phyloP scores from a whole-genome alignment of 257 asterid genomes.

The Nicotiana paniculata region DNA sequence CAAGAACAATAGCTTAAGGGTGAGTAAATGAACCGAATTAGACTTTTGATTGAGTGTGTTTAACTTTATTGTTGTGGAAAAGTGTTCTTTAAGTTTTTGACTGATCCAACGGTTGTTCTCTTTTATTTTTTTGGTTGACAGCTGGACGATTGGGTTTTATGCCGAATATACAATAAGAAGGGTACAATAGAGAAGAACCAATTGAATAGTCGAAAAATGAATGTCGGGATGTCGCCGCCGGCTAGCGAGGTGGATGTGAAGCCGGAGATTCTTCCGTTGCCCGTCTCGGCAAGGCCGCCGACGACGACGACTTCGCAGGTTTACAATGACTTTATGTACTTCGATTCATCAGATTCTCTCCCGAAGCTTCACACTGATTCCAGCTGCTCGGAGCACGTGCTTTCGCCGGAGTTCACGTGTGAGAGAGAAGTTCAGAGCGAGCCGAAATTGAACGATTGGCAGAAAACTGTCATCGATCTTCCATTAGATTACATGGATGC shows the following conservation, averaged over 20 bases:
- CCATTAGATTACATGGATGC: constrained; percentile 4
- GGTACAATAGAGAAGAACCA: constrained; percentile 37
- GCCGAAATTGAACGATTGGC: constrained; percentile 40
- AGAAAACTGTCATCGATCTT: neutral
- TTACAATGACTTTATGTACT: constrained; percentile 37
- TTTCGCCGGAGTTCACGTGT: constrained; percentile 36
- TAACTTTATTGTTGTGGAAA: neutral
- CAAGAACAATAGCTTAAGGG: constrained; percentile 59
- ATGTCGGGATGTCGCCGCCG: constrained; percentile 7
- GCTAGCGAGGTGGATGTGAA: constrained; percentile 34
- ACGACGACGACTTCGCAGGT: neutral
- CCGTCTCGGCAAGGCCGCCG: constrained; percentile 20
- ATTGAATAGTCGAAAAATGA: neutral
- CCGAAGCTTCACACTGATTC: constrained; percentile 57
- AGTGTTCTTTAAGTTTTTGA: neutral
- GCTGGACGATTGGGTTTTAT: constrained; percentile 73
- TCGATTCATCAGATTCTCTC: constrained; percentile 43
- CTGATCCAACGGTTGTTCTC: constrained; percentile 20
- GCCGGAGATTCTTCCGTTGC: constrained; percentile 23
- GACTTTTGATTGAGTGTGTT: neutral
- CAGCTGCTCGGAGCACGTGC: constrained; percentile 54
- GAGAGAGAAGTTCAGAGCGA: constrained; percentile 62
- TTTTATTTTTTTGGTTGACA: constrained; percentile 5
- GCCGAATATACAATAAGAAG: constrained; percentile 70
- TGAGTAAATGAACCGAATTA: constrained; percentile 22